Percentiles rank a stretch among this genome's conserved stretches.
These are phyloP conservation scores for Leishmania lainsoni DNA, from an alignment of 208 protist species.

Conservation along the genomic window DNA sequence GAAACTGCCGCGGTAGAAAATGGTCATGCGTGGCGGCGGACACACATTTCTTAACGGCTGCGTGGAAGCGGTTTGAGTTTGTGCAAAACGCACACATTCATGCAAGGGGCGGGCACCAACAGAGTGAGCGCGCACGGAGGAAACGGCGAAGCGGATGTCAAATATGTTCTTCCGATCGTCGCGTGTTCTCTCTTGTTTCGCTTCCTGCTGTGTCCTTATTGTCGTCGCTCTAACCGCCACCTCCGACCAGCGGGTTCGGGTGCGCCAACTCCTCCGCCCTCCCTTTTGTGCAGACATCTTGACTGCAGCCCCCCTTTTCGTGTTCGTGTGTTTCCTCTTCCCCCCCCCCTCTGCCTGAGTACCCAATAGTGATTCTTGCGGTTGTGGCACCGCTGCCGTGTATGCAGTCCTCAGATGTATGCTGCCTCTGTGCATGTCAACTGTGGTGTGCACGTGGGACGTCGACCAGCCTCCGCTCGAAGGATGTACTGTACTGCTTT, in stretches of 20 bases:
- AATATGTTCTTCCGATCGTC: neutral
- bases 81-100: neutral
- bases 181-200: no score
- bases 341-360: neutral
- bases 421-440: neutral
- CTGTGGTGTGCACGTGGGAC: neutral
- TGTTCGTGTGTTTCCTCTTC: neutral
- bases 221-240: neutral
- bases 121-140: neutral
- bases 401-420: neutral
- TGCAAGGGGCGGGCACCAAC: neutral
- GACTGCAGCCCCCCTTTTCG: neutral
- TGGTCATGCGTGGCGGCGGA: neutral
- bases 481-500: neutral
- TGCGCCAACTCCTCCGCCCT: neutral
- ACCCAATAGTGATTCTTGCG: neutral
- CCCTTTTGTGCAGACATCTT: neutral
- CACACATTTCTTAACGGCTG: neutral
- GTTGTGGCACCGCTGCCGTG: neutral
- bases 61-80: neutral
- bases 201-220: neutral
- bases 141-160: neutral
- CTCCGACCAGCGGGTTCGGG: neutral
- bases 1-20: neutral
- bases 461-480: neutral